These are phyloP conservation scores for Tuber magnatum DNA, from an alignment of 495 filamentous ascomycete species.

Conservation along the genomic window DNA sequence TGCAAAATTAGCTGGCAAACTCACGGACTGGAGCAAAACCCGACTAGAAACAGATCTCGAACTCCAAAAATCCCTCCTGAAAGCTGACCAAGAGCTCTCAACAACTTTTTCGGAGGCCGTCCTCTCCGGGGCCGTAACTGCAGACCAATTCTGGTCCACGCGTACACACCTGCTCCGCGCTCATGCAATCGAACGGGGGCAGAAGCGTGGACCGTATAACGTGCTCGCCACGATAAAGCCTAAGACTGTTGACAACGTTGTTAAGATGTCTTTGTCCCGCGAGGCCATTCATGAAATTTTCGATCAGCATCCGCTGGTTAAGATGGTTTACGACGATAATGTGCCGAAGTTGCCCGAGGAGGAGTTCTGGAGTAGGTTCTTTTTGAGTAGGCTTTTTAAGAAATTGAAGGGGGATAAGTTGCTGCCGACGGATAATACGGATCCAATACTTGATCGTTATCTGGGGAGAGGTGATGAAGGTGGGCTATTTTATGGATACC, in stretches of 20 bases:
- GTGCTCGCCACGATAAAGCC: slow-evolving; percentile 86
- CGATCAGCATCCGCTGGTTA: slow-evolving; percentile 82
- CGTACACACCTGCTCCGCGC: slow-evolving; percentile 75
- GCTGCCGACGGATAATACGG: slow-evolving; percentile 61
- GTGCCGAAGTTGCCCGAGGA: slow-evolving; percentile 73
- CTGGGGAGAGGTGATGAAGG: slow-evolving; percentile 59
- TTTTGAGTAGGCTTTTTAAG: slow-evolving; percentile 79
- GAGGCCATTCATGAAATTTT: slow-evolving; percentile 93
- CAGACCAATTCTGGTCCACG: slow-evolving; percentile 86
- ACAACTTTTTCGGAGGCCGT: slow-evolving; percentile 77
- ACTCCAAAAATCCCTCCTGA: slow-evolving; percentile 77
- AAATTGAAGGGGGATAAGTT: slow-evolving; percentile 84
- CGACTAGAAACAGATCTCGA: slow-evolving; percentile 64
- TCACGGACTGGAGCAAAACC: slow-evolving; percentile 51
- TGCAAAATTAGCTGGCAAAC: slow-evolving; percentile 45
- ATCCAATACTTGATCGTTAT: slow-evolving; percentile 77
- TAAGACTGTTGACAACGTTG: slow-evolving; percentile 64
- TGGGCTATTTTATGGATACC: slow-evolving; percentile 1
- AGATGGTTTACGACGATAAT: slow-evolving; percentile 84
- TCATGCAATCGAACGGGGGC: slow-evolving; percentile 79
- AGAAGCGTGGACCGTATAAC: slow-evolving; percentile 82
- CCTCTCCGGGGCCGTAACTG: slow-evolving; percentile 67
- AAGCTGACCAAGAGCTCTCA: slow-evolving; percentile 61
- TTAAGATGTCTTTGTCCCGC: slow-evolving; percentile 74
- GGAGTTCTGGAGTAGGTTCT: slow-evolving; percentile 89